These are phyloP conservation scores for Selaginella tamariscina DNA, from an alignment of 75 land plant genomes.

Conservation along the genomic window DNA sequence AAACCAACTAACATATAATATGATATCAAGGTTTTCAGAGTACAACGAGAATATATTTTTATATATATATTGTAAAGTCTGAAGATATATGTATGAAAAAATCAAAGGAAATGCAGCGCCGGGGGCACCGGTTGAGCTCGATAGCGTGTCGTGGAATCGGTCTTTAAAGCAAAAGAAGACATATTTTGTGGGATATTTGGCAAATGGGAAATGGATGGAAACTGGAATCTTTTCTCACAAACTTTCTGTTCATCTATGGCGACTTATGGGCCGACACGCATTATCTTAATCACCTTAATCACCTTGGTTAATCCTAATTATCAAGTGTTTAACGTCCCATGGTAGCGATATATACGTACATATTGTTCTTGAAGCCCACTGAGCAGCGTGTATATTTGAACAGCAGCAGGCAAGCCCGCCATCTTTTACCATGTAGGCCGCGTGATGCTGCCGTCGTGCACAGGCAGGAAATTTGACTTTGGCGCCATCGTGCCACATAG, in stretches of 20 bases:
- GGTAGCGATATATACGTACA: background rate
- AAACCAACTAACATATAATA: too few species aligned
- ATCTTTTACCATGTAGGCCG: background rate
- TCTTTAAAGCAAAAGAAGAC: background rate
- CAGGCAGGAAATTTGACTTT: background rate
- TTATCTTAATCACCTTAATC: background rate
- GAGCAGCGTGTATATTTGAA: background rate
- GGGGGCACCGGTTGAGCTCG: background rate
- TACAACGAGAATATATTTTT: too few species aligned
- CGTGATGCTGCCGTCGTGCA: conserved; percentile 1
- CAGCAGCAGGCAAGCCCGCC: background rate
- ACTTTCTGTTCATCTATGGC: background rate
- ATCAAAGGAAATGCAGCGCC: conserved; percentile 1
- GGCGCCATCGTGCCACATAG: background rate
- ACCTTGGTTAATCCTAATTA: too few species aligned
- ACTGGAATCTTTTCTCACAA: background rate
- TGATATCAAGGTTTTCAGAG: too few species aligned
- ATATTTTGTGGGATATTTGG: background rate
- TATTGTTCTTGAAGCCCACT: background rate
- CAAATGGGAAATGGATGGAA: background rate
- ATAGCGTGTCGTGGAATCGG: background rate
- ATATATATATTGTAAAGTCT: too few species aligned
- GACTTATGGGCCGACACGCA: background rate
- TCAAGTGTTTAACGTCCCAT: too few species aligned
- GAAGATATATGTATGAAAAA: background rate